Percentiles rank a stretch among this genome's conserved stretches.
phyloP scores from a whole-genome alignment of 768 basidiomycete species.

The Tricholoma hemisulphureum region DNA sequence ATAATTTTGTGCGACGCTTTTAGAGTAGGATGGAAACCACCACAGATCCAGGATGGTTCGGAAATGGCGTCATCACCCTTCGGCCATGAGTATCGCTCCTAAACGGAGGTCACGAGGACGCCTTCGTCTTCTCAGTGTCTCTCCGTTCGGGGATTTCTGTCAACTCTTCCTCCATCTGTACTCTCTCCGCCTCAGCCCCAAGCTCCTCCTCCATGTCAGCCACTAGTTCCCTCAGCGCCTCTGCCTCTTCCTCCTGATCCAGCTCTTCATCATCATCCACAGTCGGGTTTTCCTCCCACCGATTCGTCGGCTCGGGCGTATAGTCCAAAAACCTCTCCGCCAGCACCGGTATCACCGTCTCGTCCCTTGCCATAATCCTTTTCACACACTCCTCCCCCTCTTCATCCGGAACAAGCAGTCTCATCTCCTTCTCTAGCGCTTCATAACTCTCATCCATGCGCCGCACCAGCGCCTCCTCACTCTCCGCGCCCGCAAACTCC shows the following conservation, averaged over 20 bases:
- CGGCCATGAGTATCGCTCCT: too few species aligned
- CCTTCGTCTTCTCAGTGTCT: background rate
- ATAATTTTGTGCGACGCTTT: too few species aligned
- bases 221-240: background rate
- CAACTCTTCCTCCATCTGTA: background rate
- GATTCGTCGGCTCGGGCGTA: constrained; percentile 22
- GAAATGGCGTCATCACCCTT: too few species aligned
- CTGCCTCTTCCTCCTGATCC: background rate
- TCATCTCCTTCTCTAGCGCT: constrained; percentile 3
- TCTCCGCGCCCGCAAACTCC: constrained; percentile 11
- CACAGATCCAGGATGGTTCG: too few species aligned
- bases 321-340: constrained; percentile 30
- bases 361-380: constrained; percentile 30
- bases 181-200: background rate
- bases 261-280: background rate
- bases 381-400: constrained; percentile 28
- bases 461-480: constrained; percentile 15
- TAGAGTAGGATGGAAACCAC: too few species aligned
- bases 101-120: too few species aligned
- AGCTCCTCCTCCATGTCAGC: background rate
- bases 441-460: constrained; percentile 13
- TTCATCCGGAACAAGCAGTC: constrained; percentile 17
- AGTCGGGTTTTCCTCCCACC: constrained; percentile 9
- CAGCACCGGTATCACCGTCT: constrained; percentile 30
- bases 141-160: background rate